Conservation (phyloP, 177 flowering plant species). For the Vitis hybrid region DNA sequence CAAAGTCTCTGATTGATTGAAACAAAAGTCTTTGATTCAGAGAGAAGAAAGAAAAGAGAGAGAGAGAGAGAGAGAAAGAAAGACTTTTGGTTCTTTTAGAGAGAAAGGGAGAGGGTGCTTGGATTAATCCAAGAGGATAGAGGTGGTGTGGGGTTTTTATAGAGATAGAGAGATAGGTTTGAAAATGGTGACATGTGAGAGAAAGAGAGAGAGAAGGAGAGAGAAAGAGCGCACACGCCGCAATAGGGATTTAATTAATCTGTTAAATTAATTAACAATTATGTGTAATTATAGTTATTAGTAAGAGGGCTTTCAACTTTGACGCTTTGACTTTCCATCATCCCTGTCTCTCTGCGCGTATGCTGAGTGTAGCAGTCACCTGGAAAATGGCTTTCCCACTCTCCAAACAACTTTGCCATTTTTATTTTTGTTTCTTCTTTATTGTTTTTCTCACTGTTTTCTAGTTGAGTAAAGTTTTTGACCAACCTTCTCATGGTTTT, state of each 20-base stretch:
- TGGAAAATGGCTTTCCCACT: conserved; percentile 2
- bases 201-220: conserved; percentile 10
- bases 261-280: neutral
- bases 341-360: neutral
- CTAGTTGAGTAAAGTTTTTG: too few relatives aligned
- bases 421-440: neutral
- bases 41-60: neutral
- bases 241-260: conserved; percentile 20
- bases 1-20: neutral
- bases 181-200: conserved; percentile 11
- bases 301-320: conserved; percentile 30
- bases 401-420: neutral
- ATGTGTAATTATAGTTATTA: conserved; percentile 18
- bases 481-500: too few relatives aligned
- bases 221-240: conserved; percentile 24
- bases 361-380: neutral
- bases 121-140: conserved; percentile 22
- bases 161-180: conserved; percentile 26
- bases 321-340: conserved; percentile 42
- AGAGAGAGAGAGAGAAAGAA: neutral
- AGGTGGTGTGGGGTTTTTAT: conserved; percentile 28
- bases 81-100: neutral
- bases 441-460: too few relatives aligned
- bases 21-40: neutral
- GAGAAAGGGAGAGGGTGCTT: neutral